phyloP scores from a whole-genome alignment of 1,139 yeast species.

The Arxiozyma bovina region DNA sequence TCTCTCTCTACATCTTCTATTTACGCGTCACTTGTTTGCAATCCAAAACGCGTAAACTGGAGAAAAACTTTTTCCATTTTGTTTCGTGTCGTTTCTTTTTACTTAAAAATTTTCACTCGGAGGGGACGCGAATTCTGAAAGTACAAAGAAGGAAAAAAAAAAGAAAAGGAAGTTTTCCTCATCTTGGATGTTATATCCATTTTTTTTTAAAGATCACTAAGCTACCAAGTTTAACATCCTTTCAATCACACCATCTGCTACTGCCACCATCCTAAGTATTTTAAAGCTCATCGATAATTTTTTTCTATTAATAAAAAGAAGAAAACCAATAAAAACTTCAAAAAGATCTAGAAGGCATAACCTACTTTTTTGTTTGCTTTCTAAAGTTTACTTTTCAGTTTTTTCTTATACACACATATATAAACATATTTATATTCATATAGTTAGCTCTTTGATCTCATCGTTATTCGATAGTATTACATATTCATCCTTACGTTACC shows the following conservation, averaged over 20 bases:
- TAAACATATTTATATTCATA: neutral
- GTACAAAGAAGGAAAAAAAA: too few relatives aligned
- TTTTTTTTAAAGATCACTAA: neutral
- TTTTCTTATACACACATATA: neutral
- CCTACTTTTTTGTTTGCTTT: too few relatives aligned
- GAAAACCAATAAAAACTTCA: neutral
- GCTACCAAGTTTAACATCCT: too few relatives aligned
- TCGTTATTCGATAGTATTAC: too few relatives aligned
- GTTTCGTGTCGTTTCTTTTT: neutral
- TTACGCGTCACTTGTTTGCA: neutral
- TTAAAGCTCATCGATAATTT: too few relatives aligned
- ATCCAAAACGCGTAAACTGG: neutral
- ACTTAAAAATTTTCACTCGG: neutral
- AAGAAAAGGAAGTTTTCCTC: neutral
- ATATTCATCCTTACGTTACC: neutral
- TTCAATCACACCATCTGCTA: neutral
- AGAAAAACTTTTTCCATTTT: too few relatives aligned
- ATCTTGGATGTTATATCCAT: neutral
- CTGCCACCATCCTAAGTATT: too few relatives aligned
- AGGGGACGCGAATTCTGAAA: neutral
- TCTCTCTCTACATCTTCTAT: neutral
- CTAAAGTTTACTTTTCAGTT: too few relatives aligned
- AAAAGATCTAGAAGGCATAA: neutral
- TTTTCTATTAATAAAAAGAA: too few relatives aligned
- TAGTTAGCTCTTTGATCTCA: neutral